Evolutionary conservation across 2,329 filamentous ascomycete species (phyloP).

Genomic region (Phialemoniopsis sp.): DNA sequence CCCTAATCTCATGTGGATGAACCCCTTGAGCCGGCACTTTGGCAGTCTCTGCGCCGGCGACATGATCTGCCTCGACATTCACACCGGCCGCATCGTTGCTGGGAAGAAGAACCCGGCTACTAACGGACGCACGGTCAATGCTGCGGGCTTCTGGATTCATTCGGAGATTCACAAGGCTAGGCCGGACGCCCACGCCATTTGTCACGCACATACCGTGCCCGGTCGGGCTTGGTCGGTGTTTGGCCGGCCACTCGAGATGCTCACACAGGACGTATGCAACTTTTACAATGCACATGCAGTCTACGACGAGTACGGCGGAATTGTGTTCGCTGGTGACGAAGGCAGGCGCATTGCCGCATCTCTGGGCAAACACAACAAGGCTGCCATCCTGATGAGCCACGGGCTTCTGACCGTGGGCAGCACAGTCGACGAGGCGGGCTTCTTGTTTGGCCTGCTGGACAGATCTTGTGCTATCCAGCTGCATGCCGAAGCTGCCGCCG

Average conservation of each 20-base stretch:
- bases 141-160: conserved; percentile 68
- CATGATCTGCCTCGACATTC: conserved; percentile 60
- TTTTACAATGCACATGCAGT: conserved; percentile 60
- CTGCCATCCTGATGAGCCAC: conserved; percentile 66
- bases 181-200: conserved; percentile 61
- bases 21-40: conserved; percentile 65
- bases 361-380: conserved; percentile 54
- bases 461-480: conserved; percentile 66
- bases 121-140: conserved; percentile 46
- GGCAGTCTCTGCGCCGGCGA: conserved; percentile 61
- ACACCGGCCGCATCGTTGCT: conserved; percentile 54
- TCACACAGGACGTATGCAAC: conserved; percentile 63
- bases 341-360: conserved; percentile 59
- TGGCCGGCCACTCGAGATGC: conserved; percentile 62
- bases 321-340: conserved; percentile 58
- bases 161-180: conserved; percentile 63
- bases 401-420: conserved; percentile 66
- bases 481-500: conserved; percentile 59
- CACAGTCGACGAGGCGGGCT: conserved; percentile 73
- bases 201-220: conserved; percentile 63
- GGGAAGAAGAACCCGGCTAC: conserved; percentile 50
- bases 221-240: conserved; percentile 68
- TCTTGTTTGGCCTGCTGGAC: conserved; percentile 65
- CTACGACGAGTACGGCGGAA: conserved; percentile 53
- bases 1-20: conserved; percentile 62